These are phyloP conservation scores for Cryphonectria parasitica DNA, from an alignment of 2,329 filamentous ascomycete genomes.

Conservation along the genomic window DNA sequence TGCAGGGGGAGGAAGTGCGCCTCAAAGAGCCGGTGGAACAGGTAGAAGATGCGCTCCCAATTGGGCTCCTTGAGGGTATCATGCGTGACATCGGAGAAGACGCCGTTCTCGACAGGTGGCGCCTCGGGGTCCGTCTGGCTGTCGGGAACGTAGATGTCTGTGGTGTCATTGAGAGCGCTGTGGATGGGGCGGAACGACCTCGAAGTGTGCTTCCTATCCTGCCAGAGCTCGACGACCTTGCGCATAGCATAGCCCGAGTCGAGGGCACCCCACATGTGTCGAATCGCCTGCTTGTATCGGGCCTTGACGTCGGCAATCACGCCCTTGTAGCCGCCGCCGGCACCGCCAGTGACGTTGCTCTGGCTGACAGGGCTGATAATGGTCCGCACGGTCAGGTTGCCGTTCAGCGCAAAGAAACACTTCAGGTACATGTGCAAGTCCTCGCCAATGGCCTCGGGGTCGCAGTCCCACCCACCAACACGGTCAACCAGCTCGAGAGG, in stretches of 20 bases:
- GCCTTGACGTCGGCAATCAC: constrained; percentile 62
- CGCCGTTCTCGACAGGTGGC: constrained; percentile 50
- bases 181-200: constrained; percentile 61
- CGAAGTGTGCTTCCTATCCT: constrained; percentile 59
- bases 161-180: constrained; percentile 49
- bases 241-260: constrained; percentile 69
- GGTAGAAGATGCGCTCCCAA: constrained; percentile 59
- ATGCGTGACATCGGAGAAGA: constrained; percentile 59
- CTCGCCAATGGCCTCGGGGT: constrained; percentile 73
- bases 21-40: constrained; percentile 72
- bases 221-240: constrained; percentile 61
- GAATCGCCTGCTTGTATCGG: constrained; percentile 71
- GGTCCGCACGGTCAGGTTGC: constrained; percentile 66
- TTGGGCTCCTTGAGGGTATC: constrained; percentile 55
- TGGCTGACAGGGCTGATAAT: constrained; percentile 73
- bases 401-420: constrained; percentile 75
- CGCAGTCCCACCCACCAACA: constrained; percentile 74
- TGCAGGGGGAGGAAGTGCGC: constrained; percentile 74
- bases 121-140: constrained; percentile 45
- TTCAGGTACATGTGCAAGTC: constrained; percentile 80
- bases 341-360: constrained; percentile 69
- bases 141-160: constrained; percentile 54
- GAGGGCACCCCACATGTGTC: constrained; percentile 77
- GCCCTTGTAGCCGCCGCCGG: constrained; percentile 57
- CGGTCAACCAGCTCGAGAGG: constrained; percentile 68